Percentiles rank a stretch among this genome's conserved stretches.
These are phyloP conservation scores for Neofusicoccum laricinum DNA, from an alignment of 2,329 filamentous ascomycete species.

Conservation along the genomic window DNA sequence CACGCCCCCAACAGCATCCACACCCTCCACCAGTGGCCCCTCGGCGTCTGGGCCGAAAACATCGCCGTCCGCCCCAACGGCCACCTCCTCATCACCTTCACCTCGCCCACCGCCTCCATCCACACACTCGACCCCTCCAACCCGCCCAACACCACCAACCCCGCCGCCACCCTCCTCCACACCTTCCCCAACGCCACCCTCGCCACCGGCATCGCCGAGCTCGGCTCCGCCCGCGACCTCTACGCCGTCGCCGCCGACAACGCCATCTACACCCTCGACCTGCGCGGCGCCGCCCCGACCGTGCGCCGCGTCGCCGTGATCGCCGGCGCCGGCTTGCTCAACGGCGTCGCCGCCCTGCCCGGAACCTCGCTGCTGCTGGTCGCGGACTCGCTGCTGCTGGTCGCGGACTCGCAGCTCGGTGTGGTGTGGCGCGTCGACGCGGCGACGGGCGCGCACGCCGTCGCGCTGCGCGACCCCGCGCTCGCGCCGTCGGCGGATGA, in stretches of 20 bases:
- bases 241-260: conserved; percentile 28
- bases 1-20: not conserved
- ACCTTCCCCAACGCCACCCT: conserved; percentile 21
- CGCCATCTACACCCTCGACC: not conserved
- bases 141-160: not conserved
- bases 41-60: conserved; percentile 36
- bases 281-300: not conserved
- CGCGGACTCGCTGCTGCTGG: conserved; percentile 23
- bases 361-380: conserved; percentile 21
- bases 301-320: conserved; percentile 22
- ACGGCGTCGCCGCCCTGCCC: conserved; percentile 24
- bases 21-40: conserved; percentile 25
- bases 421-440: conserved; percentile 21
- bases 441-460: conserved; percentile 13
- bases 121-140: conserved; percentile 32
- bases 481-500: conserved; percentile 18
- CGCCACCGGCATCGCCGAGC: not conserved
- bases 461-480: conserved; percentile 20
- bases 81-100: conserved; percentile 31
- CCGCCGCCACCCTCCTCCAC: conserved; percentile 27
- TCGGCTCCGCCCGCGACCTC: conserved; percentile 21
- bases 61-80: conserved; percentile 35
- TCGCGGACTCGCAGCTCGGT: conserved; percentile 25
- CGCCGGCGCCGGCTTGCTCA: conserved; percentile 19
- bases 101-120: conserved; percentile 29